These are phyloP conservation scores for Hygrocybe punicea DNA, from an alignment of 768 basidiomycete species.

Conservation along the genomic window DNA sequence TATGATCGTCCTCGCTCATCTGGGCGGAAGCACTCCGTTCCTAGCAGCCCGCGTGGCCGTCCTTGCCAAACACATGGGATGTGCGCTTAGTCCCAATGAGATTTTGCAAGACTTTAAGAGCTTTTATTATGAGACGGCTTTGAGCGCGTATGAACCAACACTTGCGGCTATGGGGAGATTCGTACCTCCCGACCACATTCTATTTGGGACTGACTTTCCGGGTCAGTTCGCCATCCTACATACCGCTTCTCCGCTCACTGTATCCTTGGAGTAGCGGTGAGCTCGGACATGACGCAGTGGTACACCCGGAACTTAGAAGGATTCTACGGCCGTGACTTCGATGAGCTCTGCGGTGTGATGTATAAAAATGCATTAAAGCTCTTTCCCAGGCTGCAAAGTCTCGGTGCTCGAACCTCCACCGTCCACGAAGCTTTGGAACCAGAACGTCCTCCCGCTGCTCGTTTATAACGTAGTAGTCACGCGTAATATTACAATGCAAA, in stretches of 20 bases:
- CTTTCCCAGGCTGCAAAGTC: slow-evolving; percentile 38
- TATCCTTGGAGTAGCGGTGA: slow-evolving; percentile 47
- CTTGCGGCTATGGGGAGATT: slow-evolving; percentile 51
- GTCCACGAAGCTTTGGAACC: too few species aligned
- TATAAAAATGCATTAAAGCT: slow-evolving; percentile 50
- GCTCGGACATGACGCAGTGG: slow-evolving; percentile 54
- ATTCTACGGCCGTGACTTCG: slow-evolving; percentile 42
- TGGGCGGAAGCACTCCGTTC: slow-evolving; percentile 66
- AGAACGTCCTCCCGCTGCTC: not conserved
- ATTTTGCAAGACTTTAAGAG: slow-evolving; percentile 65
- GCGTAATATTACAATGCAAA: too few species aligned
- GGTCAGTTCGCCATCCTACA: slow-evolving; percentile 39
- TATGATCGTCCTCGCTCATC: slow-evolving; percentile 67
- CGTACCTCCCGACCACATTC: slow-evolving; percentile 47
- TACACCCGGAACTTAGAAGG: slow-evolving; percentile 53
- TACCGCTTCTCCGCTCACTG: not conserved
- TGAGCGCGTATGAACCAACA: slow-evolving; percentile 55
- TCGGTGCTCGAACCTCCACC: not conserved
- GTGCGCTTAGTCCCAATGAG: slow-evolving; percentile 56
- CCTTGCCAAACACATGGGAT: slow-evolving; percentile 69
- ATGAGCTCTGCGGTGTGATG: slow-evolving; percentile 44
- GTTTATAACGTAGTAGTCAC: not conserved
- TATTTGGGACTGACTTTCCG: slow-evolving; percentile 78
- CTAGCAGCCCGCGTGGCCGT: slow-evolving; percentile 68
- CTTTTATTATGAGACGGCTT: slow-evolving; percentile 74